Evolutionary conservation across 257 asterid genomes (phyloP).

Genomic region (Solanum virginianum): DNA sequence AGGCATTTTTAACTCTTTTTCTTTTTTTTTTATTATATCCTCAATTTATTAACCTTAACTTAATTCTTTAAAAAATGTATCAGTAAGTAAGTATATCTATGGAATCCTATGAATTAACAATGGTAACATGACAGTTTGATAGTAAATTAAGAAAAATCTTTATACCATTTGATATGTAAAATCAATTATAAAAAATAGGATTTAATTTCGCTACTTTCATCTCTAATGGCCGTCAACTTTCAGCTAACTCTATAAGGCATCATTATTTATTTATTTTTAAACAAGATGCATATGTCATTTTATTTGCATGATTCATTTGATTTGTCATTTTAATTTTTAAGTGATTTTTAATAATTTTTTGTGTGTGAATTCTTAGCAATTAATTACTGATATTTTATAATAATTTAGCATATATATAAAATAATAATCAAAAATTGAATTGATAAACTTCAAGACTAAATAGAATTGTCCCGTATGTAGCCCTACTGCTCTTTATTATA

Average conservation of each 20-base stretch:
- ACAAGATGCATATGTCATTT: background rate
- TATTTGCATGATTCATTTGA: background rate
- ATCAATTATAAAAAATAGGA: background rate
- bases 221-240: background rate
- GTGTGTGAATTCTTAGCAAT: background rate
- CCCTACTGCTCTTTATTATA: too few relatives aligned
- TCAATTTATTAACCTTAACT: too few relatives aligned
- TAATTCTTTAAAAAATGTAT: too few relatives aligned
- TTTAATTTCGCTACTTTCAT: background rate
- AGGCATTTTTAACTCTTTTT: too few relatives aligned
- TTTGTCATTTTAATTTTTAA: background rate
- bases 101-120: too few relatives aligned
- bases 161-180: background rate
- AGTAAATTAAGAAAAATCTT: background rate
- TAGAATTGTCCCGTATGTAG: too few relatives aligned
- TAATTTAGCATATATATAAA: too few relatives aligned
- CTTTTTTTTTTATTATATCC: too few relatives aligned
- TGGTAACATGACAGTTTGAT: too few relatives aligned
- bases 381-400: too few relatives aligned
- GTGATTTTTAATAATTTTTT: background rate
- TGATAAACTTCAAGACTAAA: too few relatives aligned
- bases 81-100: too few relatives aligned
- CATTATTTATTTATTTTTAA: background rate
- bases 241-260: background rate
- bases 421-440: background rate